These are phyloP conservation scores for Dendrocalamus latiflorus DNA, from an alignment of 202 grass and related monocot genomes.

Conservation along the genomic window DNA sequence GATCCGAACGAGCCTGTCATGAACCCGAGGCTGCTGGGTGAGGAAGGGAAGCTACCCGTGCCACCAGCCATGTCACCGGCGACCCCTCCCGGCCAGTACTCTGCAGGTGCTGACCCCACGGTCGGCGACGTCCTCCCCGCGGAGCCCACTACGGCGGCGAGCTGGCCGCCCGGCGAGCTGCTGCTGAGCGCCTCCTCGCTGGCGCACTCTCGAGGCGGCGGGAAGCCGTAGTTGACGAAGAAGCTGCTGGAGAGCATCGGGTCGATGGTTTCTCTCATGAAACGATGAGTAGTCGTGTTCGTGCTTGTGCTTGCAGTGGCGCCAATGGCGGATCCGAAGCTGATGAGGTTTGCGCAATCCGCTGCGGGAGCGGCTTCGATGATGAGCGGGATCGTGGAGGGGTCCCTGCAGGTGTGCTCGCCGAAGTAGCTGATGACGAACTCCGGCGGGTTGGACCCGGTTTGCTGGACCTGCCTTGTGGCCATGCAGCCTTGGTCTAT, in stretches of 20 bases:
- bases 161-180: constrained; percentile 11
- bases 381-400: constrained; percentile 42
- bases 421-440: constrained; percentile 58
- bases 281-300: not conserved
- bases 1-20: constrained; percentile 33
- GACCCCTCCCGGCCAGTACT: not conserved
- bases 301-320: not conserved
- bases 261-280: not conserved
- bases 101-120: constrained; percentile 37
- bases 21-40: constrained; percentile 43
- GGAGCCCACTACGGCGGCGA: constrained; percentile 3
- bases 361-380: not conserved
- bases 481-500: constrained; percentile 66
- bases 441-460: constrained; percentile 41
- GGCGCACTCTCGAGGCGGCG: not conserved
- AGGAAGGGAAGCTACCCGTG: constrained; percentile 36
- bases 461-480: constrained; percentile 57
- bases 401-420: constrained; percentile 71
- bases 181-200: constrained; percentile 32
- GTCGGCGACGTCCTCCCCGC: not conserved
- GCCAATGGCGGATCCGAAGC: constrained; percentile 30
- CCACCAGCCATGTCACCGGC: not conserved
- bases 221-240: constrained; percentile 5
- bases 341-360: constrained; percentile 38
- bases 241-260: not conserved